phyloP scores from a whole-genome alignment of 2,329 filamentous ascomycete genomes.

The Coniella lustricola region DNA sequence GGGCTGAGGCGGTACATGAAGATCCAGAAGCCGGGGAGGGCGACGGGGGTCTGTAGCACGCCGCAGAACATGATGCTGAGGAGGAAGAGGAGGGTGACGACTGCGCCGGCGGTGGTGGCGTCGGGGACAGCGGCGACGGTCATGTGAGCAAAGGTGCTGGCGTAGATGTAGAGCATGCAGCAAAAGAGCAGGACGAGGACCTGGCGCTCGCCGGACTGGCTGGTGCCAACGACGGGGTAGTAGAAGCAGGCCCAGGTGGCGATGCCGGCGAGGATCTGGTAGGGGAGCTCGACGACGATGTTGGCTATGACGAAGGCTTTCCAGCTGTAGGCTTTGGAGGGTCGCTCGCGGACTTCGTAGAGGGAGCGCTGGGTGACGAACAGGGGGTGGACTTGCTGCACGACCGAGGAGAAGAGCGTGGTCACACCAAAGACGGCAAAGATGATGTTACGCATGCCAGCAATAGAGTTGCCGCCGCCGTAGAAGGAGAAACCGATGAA shows the following conservation, averaged over 20 bases:
- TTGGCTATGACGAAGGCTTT: constrained; percentile 65
- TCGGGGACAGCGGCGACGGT: constrained; percentile 63
- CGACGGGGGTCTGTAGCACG: constrained; percentile 51
- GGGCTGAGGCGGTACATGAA: constrained; percentile 68
- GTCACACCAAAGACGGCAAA: constrained; percentile 70
- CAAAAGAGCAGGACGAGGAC: constrained; percentile 59
- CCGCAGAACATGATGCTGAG: constrained; percentile 56
- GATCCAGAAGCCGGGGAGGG: constrained; percentile 65
- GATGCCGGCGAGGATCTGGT: constrained; percentile 57
- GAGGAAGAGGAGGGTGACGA: constrained; percentile 54
- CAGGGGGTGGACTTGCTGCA: constrained; percentile 68
- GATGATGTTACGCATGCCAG: constrained; percentile 68
- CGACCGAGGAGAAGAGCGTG: constrained; percentile 65
- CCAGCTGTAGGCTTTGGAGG: constrained; percentile 70
- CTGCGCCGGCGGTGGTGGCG: constrained; percentile 58
- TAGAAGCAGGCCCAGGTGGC: constrained; percentile 62
- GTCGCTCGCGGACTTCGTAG: constrained; percentile 72
- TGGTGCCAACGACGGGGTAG: constrained; percentile 50
- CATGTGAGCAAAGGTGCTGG: constrained; percentile 67
- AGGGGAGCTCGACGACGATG: constrained; percentile 66
- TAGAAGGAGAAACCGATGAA: constrained; percentile 75
- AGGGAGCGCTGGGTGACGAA: constrained; percentile 68
- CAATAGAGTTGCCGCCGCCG: constrained; percentile 43
- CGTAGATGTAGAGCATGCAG: constrained; percentile 63
- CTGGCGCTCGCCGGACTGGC: constrained; percentile 46